These are phyloP conservation scores for Pseudonectria foliicola DNA, from an alignment of 2,329 filamentous ascomycete species.

Conservation along the genomic window DNA sequence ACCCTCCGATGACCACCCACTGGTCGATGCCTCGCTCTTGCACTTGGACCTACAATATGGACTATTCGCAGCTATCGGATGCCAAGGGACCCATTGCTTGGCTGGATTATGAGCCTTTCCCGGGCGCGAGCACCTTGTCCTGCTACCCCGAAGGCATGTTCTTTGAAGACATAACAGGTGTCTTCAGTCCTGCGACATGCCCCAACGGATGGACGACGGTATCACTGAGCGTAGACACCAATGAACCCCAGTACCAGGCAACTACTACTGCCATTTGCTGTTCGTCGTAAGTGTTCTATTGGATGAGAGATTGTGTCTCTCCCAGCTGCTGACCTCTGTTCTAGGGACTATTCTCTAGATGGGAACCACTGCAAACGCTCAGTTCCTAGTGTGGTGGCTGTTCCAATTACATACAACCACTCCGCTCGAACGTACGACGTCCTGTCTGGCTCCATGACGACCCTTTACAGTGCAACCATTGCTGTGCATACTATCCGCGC, in stretches of 20 bases:
- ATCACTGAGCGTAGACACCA: constrained; percentile 23
- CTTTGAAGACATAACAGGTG: constrained; percentile 27
- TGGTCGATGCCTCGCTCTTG: constrained; percentile 31
- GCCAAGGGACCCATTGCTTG: constrained; percentile 27
- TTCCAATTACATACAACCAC: constrained; percentile 30
- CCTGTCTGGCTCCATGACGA: constrained; percentile 29
- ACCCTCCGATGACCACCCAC: constrained; percentile 31
- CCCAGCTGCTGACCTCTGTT: constrained; percentile 8
- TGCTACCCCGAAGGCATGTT: constrained; percentile 37
- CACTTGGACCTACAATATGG: constrained; percentile 32
- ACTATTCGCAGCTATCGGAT: constrained; percentile 16
- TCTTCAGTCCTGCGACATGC: constrained; percentile 34
- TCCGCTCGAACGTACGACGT: constrained; percentile 29
- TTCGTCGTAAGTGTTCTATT: constrained; percentile 29
- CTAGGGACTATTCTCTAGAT: constrained; percentile 29
- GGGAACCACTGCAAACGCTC: constrained; percentile 28
- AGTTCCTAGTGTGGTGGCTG: constrained; percentile 29
- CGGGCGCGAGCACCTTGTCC: constrained; percentile 30
- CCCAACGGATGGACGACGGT: constrained; percentile 35
- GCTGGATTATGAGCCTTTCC: constrained; percentile 30
- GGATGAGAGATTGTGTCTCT: neutral
- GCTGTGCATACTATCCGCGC: constrained; percentile 31
- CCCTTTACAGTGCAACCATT: constrained; percentile 29
- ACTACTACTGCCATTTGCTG: constrained; percentile 36
- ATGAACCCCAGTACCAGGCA: constrained; percentile 19